Evolutionary conservation across 169 alveolate genomes (phyloP).

Genomic region (Theileria equi): DNA sequence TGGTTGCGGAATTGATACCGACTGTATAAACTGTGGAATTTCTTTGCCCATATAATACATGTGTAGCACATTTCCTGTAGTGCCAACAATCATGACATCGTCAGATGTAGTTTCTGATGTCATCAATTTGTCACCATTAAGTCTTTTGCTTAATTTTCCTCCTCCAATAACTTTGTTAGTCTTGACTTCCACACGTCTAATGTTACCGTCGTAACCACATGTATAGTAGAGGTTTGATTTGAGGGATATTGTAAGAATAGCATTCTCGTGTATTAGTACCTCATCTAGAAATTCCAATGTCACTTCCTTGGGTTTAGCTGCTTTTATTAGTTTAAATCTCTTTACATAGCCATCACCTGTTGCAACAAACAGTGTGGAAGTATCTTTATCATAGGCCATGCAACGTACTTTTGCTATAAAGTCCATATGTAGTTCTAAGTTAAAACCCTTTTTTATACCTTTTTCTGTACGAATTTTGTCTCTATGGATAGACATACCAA

Average conservation of each 20-base stretch:
- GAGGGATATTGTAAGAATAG: constrained; percentile 56
- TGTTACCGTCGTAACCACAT: constrained; percentile 74
- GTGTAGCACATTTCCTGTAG: constrained; percentile 32
- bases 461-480: constrained; percentile 18
- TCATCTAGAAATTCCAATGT: constrained; percentile 53
- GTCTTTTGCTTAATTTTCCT: constrained; percentile 69
- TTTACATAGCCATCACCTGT: constrained; percentile 51
- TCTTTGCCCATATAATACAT: constrained; percentile 53
- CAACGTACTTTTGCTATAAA: constrained; percentile 43
- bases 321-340: constrained; percentile 14
- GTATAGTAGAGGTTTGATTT: constrained; percentile 55
- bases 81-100: constrained; percentile 2
- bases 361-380: constrained; percentile 30
- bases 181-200: constrained; percentile 50
- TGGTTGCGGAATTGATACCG: constrained; percentile 34
- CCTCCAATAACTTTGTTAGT: constrained; percentile 67
- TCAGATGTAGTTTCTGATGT: constrained; percentile 26
- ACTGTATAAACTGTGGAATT: constrained; percentile 36
- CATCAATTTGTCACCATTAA: constrained; percentile 70
- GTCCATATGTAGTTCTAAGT: neutral
- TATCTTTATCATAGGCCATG: constrained; percentile 16
- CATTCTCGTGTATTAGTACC: constrained; percentile 62
- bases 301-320: constrained; percentile 5
- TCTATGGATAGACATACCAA: constrained; percentile 48
- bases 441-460: neutral